Evolutionary conservation across 1,284 basidiomycete genomes (phyloP).

Genomic region (Gomphus sp.): DNA sequence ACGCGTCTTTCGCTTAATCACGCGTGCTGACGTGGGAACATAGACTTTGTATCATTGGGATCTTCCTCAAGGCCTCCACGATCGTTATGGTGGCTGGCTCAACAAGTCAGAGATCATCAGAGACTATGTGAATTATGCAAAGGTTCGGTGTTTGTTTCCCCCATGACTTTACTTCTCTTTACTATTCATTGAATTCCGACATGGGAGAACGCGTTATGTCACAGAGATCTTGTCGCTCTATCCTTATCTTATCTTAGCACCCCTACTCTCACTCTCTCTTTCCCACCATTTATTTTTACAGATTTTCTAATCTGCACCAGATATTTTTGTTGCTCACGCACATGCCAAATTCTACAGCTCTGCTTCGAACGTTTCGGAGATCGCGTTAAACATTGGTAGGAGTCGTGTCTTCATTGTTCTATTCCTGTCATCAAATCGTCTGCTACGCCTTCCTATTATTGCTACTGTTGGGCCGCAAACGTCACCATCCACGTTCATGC

Average conservation of each 20-base stretch:
- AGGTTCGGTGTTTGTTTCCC: conserved; percentile 24
- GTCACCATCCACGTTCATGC: background rate
- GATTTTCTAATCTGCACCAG: background rate
- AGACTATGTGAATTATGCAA: conserved; percentile 58
- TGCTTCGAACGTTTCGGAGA: conserved; percentile 70
- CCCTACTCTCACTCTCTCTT: conserved; percentile 2
- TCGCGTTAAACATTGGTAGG: conserved; percentile 65
- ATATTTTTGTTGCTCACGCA: background rate
- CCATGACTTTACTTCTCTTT: background rate
- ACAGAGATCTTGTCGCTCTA: background rate
- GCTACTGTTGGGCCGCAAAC: background rate
- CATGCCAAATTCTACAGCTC: conserved; percentile 25
- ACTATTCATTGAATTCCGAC: background rate
- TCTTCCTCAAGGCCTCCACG: conserved; percentile 58
- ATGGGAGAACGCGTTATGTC: background rate
- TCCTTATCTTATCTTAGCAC: conserved; percentile 3
- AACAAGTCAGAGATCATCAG: conserved; percentile 51
- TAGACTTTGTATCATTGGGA: conserved; percentile 78
- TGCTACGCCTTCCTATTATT: background rate
- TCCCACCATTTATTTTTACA: background rate
- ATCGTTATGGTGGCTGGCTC: conserved; percentile 68
- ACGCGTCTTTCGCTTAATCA: background rate
- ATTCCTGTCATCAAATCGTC: background rate
- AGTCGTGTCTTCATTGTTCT: background rate
- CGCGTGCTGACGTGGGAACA: conserved; percentile 5